Base-by-base conservation (phyloP, 345 rosid genomes). In the Ceriops tagal region DNA sequence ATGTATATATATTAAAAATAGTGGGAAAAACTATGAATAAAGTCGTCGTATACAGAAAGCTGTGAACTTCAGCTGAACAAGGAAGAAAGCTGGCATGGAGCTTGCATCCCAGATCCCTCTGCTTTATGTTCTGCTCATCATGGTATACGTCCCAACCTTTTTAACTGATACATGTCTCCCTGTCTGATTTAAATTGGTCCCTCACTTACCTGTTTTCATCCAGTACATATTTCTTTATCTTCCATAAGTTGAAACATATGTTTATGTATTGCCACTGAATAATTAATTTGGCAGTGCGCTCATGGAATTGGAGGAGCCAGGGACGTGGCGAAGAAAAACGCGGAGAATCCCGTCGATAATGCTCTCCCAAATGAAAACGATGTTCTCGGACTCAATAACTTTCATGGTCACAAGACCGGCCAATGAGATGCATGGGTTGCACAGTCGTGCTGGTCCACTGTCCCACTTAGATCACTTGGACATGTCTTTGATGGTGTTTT, bases 401-500 rank as follows among this genome's bases (percentile, higher is more conserved):
- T 58, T 43, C 49, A 13, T 13, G 49, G 49, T 11, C 19, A 15
- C 3, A 13, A 43, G 49, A 43, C 15, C 19, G 49, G 18, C 49
- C 18, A 43, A 43, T 13, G 49, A 3, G 49, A 43, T 13, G 49
- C 18, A 43, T 43, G 49, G 49, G 16, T 43, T 43, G 49, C 27
- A 60, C 21, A 11, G 5, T 26, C 63, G 70, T 27, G 53, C 1
- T 53, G 59, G 53, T 66, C 63, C 64, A 7, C 51, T 18, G 30
- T 43, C 75, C 5, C 71, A 60, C 53, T 64, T 75, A 72, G 67
- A 70, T 26, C 78, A 78, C 56, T 55, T 77, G 62, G 78, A 84
- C 64, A 58, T 16, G 26, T 49, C 78, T 37, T 1, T 61, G 16
- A 69, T 61, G 66, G 74, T 85, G 58, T 83, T 87, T 53, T 83